Base-by-base conservation (phyloP, 2,329 filamentous ascomycete species). In the Tolypocladium tundrense region DNA sequence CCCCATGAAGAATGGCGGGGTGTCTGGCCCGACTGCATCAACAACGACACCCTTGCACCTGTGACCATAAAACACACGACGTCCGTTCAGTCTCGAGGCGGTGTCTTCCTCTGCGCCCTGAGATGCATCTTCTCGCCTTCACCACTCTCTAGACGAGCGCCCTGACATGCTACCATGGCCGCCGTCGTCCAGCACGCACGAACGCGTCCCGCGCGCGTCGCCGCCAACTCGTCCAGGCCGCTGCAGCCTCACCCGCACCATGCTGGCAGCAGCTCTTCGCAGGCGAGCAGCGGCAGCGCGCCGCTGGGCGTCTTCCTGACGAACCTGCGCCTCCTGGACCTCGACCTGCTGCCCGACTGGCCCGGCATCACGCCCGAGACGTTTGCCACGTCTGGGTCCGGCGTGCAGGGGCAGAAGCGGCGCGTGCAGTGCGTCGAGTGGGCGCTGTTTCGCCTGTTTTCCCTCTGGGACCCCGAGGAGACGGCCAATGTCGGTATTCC, bases 371-470 rank as follows among this genome's bases (percentile, higher is more conserved):
- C 83, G 1, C 69, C 79, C 0, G 79, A 86, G 54, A 88, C 88
- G 2, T 90, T 97, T 68, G 83, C 84, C 3, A 57, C 63, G 1
- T 77, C 79, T 4, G 85, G 80, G 58, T 82, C 89, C 65, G 81
- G 80, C 3, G 79, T 81, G 0, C 85, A 87, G 61, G 88, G 88
- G 56, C 88, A 93, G 71, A 94, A 93, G 73, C 88, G 87, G 71
- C 84, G 93, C 56, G 86, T 96, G 42, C 85, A 89, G 65, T 85
- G 85, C 60, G 84, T 92, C 42, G 94, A 99, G 76, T 97, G 93
- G 91, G 85, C 88, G 0, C 77, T 97, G n/a, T 96, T 88, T 71
- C 87, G 90, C 55, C 80, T 99, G 16, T 96, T 96, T 70, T 79
- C 82, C 42, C 75, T 95, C 3, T 97, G 91, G 88, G 89, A 97